phyloP scores from a whole-genome alignment of 768 basidiomycete genomes.

The Chalciporus sphaerocephalus region DNA sequence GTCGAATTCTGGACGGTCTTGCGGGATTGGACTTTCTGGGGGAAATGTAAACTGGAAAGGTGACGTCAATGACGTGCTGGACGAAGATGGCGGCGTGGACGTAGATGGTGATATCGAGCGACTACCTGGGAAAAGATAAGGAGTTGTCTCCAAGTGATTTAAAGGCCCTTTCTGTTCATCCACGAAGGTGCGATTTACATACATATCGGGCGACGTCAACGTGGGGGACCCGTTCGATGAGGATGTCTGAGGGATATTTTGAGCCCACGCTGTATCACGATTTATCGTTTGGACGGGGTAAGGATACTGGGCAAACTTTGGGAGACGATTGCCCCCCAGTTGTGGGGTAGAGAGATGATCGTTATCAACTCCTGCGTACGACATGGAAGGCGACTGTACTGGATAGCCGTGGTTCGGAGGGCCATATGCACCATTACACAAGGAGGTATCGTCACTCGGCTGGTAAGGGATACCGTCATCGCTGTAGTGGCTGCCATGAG shows the following conservation, averaged over 20 bases:
- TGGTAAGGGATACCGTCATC: constrained; percentile 49
- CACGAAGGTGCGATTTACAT: constrained; percentile 40
- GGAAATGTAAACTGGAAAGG: constrained; percentile 63
- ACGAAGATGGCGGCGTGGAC: constrained; percentile 58
- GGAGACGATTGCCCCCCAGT: constrained; percentile 38
- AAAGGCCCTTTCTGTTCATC: constrained; percentile 58
- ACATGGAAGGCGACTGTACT: constrained; percentile 46
- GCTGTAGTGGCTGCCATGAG: constrained; percentile 31
- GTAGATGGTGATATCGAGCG: constrained; percentile 69
- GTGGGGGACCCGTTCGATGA: constrained; percentile 50
- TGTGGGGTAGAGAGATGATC: constrained; percentile 33
- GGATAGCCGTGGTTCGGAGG: constrained; percentile 38
- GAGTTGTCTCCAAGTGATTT: constrained; percentile 47
- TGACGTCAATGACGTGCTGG: constrained; percentile 57
- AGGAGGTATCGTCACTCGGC: constrained; percentile 42
- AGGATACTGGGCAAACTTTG: constrained; percentile 52
- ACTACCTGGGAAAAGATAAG: constrained; percentile 61
- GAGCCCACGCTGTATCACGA: constrained; percentile 29
- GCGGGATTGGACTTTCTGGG: constrained; percentile 46
- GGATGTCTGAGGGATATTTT: constrained; percentile 28
- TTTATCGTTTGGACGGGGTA: constrained; percentile 36
- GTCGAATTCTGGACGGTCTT: constrained; percentile 62
- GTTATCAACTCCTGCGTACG: constrained; percentile 33
- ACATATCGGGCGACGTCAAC: constrained; percentile 43
- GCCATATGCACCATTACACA: constrained; percentile 44